A percentile compares a stretch with the other conserved stretches of the same genome.
Conservation (phyloP, 768 basidiomycete genomes). For the Tricholoma terreum region DNA sequence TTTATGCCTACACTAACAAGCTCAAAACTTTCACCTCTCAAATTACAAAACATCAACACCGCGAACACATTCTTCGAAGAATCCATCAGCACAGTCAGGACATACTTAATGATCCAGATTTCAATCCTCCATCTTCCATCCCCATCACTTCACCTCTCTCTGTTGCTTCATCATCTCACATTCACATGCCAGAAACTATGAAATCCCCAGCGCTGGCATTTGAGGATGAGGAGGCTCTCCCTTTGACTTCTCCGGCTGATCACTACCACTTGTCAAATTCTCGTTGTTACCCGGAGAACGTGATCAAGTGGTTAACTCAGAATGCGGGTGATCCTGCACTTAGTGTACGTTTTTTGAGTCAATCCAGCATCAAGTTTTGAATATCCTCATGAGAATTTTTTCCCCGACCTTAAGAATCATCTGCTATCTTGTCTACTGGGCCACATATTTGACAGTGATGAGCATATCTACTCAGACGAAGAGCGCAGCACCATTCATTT, state of each 20-base stretch:
- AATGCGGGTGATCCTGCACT: not conserved
- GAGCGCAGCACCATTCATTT: conserved; percentile 14
- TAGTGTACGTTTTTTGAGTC: not conserved
- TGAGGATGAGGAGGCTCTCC: not conserved
- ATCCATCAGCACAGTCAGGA: no score
- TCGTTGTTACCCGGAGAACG: not conserved
- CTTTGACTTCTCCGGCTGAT: not conserved
- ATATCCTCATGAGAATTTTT: no score
- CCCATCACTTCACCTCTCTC: no score
- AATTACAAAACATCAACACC: conserved; percentile 20
- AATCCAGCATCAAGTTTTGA: no score
- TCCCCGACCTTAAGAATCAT: conserved; percentile 25
- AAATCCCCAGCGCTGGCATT: no score
- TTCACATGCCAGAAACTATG: no score
- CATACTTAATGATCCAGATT: no score
- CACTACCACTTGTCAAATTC: not conserved
- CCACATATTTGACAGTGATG: conserved; percentile 10
- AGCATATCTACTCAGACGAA: conserved; percentile 12
- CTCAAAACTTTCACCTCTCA: conserved; percentile 13
- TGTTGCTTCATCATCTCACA: no score
- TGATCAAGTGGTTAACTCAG: not conserved
- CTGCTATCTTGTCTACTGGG: conserved; percentile 23
- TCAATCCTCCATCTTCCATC: no score
- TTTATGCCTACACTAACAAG: no score
- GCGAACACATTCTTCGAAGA: conserved; percentile 3